Evolutionary conservation across 2,329 filamentous ascomycete genomes (phyloP).

Genomic region (Colletotrichum sp.): DNA sequence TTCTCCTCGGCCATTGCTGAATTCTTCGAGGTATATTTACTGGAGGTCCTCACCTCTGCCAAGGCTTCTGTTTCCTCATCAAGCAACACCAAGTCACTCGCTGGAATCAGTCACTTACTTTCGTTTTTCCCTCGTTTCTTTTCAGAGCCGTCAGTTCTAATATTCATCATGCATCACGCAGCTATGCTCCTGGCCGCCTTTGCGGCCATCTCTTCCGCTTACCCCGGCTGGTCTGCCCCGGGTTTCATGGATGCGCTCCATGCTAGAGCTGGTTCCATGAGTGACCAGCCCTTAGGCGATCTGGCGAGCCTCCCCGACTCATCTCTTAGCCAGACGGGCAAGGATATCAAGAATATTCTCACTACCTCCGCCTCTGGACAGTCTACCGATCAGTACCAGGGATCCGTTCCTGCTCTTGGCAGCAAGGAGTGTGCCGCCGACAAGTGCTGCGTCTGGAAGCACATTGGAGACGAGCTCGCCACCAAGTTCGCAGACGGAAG

Average conservation of each 20-base stretch:
- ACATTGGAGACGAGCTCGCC: slow-evolving; percentile 44
- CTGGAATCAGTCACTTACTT: background rate
- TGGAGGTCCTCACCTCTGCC: background rate
- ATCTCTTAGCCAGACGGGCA: slow-evolving; percentile 36
- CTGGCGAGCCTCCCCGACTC: slow-evolving; percentile 33
- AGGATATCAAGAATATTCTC: slow-evolving; percentile 42
- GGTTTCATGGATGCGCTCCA: background rate
- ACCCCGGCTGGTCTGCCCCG: background rate
- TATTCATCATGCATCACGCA: background rate
- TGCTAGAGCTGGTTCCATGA: background rate
- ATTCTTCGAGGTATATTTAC: background rate
- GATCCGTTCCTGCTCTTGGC: slow-evolving; percentile 26
- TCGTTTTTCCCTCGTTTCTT: background rate
- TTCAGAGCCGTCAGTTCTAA: background rate
- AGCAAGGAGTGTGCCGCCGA: slow-evolving; percentile 34
- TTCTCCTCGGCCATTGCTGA: background rate
- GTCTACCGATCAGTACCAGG: slow-evolving; percentile 11
- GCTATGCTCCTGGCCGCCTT: slow-evolving; percentile 2
- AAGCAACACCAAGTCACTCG: background rate
- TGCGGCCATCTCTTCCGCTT: background rate
- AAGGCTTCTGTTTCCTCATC: background rate
- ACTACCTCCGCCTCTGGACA: slow-evolving; percentile 16
- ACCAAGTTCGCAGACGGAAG: slow-evolving; percentile 37
- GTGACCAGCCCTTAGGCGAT: slow-evolving; percentile 40
- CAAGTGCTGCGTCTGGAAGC: slow-evolving; percentile 50